Evolutionary conservation across 2,329 filamentous ascomycete genomes (phyloP).

Genomic region (Microsporum audouinii): DNA sequence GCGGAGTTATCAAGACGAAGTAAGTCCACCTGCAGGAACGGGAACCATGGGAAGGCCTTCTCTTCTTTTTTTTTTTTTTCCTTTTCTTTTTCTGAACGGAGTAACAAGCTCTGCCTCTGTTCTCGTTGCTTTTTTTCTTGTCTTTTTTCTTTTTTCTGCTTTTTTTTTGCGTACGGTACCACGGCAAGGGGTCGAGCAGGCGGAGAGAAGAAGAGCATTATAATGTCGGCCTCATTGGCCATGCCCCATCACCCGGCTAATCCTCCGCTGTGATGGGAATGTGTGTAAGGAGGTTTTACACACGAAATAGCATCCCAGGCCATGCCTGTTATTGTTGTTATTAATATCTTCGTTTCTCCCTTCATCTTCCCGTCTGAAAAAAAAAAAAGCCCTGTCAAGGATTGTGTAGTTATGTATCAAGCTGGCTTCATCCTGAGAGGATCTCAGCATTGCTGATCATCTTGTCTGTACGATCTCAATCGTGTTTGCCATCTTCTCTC

Average conservation of each 20-base stretch:
- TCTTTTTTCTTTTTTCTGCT: not conserved
- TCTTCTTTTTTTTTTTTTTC: not conserved
- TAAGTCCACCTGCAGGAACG: constrained; percentile 3
- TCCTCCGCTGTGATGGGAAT: not conserved
- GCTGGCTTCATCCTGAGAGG: not conserved
- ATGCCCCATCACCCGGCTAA: not conserved
- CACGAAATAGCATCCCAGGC: not conserved
- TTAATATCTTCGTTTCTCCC: not conserved
- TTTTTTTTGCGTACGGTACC: constrained; percentile 1
- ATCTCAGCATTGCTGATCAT: not conserved
- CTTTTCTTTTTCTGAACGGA: not conserved
- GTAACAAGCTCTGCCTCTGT: not conserved
- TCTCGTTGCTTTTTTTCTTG: not conserved
- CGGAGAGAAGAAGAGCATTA: not conserved
- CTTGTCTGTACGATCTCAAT: not conserved
- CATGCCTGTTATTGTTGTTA: not conserved
- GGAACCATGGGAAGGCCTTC: not conserved
- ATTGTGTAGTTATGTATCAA: not conserved
- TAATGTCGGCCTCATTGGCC: not conserved
- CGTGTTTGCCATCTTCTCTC: not conserved
- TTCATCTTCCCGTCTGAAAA: not conserved
- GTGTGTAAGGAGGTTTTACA: not conserved
- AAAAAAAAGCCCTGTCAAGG: constrained; percentile 2
- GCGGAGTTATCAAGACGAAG: constrained; percentile 2
- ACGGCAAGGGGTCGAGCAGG: not conserved